Percentiles rank a stretch among this genome's conserved stretches.
phyloP scores from a whole-genome alignment of 176 grass and related monocot genomes.

The Tillandsia fasciculata region DNA sequence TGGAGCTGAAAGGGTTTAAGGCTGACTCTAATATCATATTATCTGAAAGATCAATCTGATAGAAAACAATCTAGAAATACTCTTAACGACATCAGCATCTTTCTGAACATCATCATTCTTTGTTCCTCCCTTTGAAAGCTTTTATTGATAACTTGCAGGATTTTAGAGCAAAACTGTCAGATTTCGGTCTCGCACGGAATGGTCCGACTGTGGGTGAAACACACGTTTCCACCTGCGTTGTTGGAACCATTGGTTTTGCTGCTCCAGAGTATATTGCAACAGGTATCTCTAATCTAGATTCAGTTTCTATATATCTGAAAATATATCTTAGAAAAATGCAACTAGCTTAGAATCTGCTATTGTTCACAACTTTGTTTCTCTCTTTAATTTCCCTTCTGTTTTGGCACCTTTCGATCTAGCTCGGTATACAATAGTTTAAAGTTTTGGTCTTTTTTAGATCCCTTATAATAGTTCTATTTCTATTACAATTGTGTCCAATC shows the following conservation, averaged over 20 bases:
- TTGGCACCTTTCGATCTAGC: background rate
- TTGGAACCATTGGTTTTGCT: slow-evolving; percentile 21
- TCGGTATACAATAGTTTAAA: no score
- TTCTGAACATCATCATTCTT: background rate
- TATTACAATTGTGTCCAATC: no score
- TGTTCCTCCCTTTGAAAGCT: background rate
- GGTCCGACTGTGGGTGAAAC: slow-evolving; percentile 18
- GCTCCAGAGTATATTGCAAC: slow-evolving; percentile 21
- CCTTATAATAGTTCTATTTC: no score
- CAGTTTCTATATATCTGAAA: background rate
- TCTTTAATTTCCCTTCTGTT: background rate
- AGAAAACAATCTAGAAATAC: no score
- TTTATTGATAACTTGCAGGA: slow-evolving; percentile 10
- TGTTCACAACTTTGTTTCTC: background rate
- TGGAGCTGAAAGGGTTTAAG: no score
- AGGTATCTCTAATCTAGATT: slow-evolving; percentile 1
- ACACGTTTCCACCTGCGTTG: slow-evolving; percentile 12
- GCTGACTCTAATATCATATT: no score
- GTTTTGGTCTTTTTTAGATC: no score
- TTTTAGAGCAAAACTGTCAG: slow-evolving; percentile 21
- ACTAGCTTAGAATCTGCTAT: no score
- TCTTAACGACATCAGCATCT: background rate
- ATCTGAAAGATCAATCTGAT: no score
- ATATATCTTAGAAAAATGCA: background rate
- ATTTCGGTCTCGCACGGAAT: slow-evolving; percentile 29